Evolutionary conservation across 1,284 basidiomycete genomes (phyloP).

Genomic region (Pseudozyma hubeiensis): DNA sequence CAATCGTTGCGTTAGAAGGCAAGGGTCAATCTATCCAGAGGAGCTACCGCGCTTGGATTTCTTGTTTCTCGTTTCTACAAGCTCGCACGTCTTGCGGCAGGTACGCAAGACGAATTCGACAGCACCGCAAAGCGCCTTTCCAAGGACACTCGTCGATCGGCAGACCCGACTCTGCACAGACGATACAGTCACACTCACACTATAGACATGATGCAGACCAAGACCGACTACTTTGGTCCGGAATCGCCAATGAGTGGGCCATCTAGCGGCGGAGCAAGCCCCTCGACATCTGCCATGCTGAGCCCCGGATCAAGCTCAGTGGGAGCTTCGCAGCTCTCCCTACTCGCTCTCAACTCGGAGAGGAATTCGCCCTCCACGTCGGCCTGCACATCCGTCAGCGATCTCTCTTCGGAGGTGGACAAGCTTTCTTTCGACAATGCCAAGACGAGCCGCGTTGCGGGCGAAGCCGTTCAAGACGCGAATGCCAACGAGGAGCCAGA

Average conservation of each 20-base stretch:
- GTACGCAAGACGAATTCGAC: constrained; percentile 4
- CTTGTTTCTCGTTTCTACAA: neutral
- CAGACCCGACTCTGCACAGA: no score
- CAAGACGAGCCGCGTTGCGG: neutral
- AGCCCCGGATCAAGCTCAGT: constrained; percentile 37
- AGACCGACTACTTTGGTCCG: constrained; percentile 41
- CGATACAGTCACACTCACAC: neutral
- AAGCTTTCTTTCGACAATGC: constrained; percentile 24
- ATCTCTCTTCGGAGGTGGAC: constrained; percentile 31
- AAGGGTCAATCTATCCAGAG: neutral
- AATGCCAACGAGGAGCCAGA: constrained; percentile 15
- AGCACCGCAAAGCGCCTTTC: neutral
- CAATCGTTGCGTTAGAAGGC: no score
- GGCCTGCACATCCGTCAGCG: constrained; percentile 48
- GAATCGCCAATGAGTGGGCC: constrained; percentile 22
- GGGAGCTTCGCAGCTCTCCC: constrained; percentile 36
- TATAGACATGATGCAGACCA: constrained; percentile 14
- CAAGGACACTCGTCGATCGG: neutral
- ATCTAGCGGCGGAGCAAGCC: constrained; percentile 35
- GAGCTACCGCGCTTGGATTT: neutral
- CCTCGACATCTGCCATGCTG: constrained; percentile 25
- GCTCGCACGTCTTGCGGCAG: constrained; percentile 7
- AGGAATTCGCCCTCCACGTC: constrained; percentile 38
- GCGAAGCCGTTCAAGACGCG: neutral
- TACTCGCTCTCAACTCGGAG: constrained; percentile 27